A percentile compares a stretch with the other conserved stretches of the same genome.
These are phyloP conservation scores for Pistacia integerrima DNA, from an alignment of 345 rosid species.

Conservation along the genomic window DNA sequence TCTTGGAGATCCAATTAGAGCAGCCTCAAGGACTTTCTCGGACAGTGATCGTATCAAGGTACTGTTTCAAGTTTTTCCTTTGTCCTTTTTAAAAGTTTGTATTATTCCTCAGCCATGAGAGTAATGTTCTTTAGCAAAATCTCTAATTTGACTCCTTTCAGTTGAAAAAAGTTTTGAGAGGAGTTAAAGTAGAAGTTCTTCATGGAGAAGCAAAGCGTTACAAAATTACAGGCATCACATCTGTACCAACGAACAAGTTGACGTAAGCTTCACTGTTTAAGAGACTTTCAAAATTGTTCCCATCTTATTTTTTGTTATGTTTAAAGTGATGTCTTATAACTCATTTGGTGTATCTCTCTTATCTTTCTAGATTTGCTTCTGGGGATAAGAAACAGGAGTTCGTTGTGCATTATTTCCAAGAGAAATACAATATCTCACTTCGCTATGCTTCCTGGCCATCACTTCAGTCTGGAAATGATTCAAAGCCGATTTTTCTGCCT, in stretches of 20 bases:
- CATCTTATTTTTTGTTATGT: not conserved
- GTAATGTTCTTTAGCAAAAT: too few species aligned
- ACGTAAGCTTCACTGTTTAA: conserved; percentile 41
- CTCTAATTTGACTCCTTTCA: conserved; percentile 18
- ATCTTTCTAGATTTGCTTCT: conserved; percentile 46
- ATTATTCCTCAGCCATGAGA: not conserved
- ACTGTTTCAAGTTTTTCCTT: not conserved
- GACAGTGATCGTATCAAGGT: conserved; percentile 10
- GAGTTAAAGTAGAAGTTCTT: conserved; percentile 43
- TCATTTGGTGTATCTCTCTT: not conserved
- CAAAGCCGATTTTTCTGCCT: conserved; percentile 58
- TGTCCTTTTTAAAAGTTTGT: not conserved
- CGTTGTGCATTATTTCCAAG: conserved; percentile 54
- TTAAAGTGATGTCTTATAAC: not conserved
- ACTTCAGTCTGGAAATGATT: conserved; percentile 59
- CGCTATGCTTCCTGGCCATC: conserved; percentile 48
- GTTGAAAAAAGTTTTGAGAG: conserved; percentile 56
- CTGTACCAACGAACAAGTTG: conserved; percentile 37
- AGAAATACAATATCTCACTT: conserved; percentile 46
- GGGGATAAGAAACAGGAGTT: conserved; percentile 41
- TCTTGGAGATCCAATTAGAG: conserved; percentile 7
- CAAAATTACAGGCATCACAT: conserved; percentile 61
- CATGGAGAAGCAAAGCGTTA: conserved; percentile 29
- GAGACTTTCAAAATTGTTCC: not conserved
- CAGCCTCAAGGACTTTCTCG: not conserved